Base-by-base conservation (phyloP, 129 eudicot species). In the Cynara cardunculus region DNA sequence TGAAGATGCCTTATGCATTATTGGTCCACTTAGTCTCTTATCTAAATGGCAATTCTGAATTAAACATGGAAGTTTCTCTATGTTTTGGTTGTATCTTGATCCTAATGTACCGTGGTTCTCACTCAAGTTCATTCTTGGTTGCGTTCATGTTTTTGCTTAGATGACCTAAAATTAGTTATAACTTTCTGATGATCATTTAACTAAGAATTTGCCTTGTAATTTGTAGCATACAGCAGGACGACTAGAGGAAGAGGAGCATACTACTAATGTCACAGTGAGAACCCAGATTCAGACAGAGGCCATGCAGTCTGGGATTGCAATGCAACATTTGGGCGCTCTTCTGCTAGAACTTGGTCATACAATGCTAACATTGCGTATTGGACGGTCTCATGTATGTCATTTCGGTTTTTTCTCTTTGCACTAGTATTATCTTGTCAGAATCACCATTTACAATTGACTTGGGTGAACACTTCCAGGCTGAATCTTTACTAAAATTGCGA, bases 251-350 rank as follows among this genome's bases (percentile, higher is more conserved):
- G 95, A 88, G 28, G 89, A 83, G 30, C 78, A 84, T 69, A 89
- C 92, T 25, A 82, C 49, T 78, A 98, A 92, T 78, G 84, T 86
- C 65, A 81, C 92, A 1, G 84, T 91, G 18, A 80, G 99, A 88
- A 90, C 86, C 74, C 93, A 88, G 56, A 85, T 96, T 46, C 99
- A 90, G 76, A 67, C 93, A 61, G 96, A 91, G 67, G 83, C 92
- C 3, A 83, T 86, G 84, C 97, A 83, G 71, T 83, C 85, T 21
- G 99, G 98, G 75, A 72, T 92, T 75, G 92, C 87, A 32, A 96
- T 96, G 99, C 99, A 96, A 77, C 98, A 92, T 84, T 84, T 96
- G 80, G 99, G 99, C 71, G 92, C 99, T 73, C 92, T 96, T 72
- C 80, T 96, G 25, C 89, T 96, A 56, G 98, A 96, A 86, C 92